Percentiles rank a stretch among this genome's conserved stretches.
phyloP scores from a whole-genome alignment of 371 early-diverging fungal species.

The Basidiobolus heterosporus region DNA sequence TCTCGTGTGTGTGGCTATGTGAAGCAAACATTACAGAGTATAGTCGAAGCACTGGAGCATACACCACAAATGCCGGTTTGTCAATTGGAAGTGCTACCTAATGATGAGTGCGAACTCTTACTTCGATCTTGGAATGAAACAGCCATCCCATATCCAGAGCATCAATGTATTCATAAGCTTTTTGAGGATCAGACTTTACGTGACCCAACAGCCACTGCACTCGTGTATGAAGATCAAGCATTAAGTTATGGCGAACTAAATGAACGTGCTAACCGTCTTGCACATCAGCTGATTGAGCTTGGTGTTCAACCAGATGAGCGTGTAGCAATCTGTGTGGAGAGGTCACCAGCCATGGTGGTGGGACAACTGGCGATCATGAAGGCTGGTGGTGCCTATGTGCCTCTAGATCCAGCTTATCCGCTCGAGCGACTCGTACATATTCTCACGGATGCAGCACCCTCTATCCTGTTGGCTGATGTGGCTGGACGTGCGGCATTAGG shows the following conservation, averaged over 20 bases:
- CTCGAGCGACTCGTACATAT: neutral
- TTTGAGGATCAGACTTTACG: constrained; percentile 4
- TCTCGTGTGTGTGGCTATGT: constrained; percentile 2
- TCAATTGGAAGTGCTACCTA: constrained; percentile 2
- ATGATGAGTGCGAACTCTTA: neutral
- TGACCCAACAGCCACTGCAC: constrained; percentile 6
- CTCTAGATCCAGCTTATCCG: neutral
- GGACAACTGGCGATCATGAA: neutral
- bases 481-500: neutral
- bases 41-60: constrained; percentile 2
- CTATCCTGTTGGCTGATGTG: neutral
- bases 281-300: neutral
- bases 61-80: neutral
- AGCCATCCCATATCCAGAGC: neutral
- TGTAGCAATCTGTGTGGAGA: neutral
- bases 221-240: constrained; percentile 1
- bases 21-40: constrained; percentile 3
- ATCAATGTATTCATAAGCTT: neutral
- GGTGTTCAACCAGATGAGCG: neutral
- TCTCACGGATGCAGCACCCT: neutral
- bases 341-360: neutral
- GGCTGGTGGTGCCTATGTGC: neutral
- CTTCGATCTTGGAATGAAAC: constrained; percentile 7
- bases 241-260: constrained; percentile 1
- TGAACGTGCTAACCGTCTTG: neutral